Base-by-base conservation (phyloP, 371 early-diverging fungal genomes). In the Rhizopus stolonifer region DNA sequence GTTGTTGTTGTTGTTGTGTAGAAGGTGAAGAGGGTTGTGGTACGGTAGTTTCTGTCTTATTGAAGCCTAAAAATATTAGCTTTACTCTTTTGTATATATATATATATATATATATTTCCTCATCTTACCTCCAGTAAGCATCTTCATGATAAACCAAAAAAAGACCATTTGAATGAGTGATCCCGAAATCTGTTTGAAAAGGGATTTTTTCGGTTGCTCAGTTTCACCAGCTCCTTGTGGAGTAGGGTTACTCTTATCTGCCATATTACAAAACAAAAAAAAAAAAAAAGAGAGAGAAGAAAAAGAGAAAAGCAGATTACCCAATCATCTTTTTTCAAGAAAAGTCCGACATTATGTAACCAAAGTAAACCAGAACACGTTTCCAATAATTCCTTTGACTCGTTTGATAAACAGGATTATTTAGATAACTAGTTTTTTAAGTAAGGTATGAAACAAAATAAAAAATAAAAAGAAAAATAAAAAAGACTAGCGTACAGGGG, bases 101-200 rank as follows among this genome's bases (percentile, higher is more conserved):
- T 17, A 10, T 42, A 19, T 42, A 15, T 61, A n/a, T n/a, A n/a
- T n/a, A n/a, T n/a, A n/a, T n/a, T n/a, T n/a, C n/a, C n/a, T n/a
- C n/a, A n/a, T n/a, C n/a, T n/a, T n/a, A 65, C 65, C 61, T 49
- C 67, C 66, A 52, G 56, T 56, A 26, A 76, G 40, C 39, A 53
- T 43, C 24, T 61, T 62, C 65, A 69, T 68, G 19, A 65, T 46
- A 18, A 72, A 23, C 70, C 70, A 77, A 51, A 77, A 74, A 23
- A 69, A 54, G 18, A 77, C 17, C 52, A 65, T 63, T 47, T 68
- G 69, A 22, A 70, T 23, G 33, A 77, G 64, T 7, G 57, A 50
- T 6, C 72, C 69, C 23, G 67, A 65, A 58, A 70, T 64, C 33
- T 74, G 69, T 22, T 60, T 38, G 19, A 70, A 50, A 32, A 73